Evolutionary conservation across 192 early-diverging fungal genomes (phyloP), one percentile per base, ranked within the genome.

Genomic region (Rhizoclosmatium sp.): DNA sequence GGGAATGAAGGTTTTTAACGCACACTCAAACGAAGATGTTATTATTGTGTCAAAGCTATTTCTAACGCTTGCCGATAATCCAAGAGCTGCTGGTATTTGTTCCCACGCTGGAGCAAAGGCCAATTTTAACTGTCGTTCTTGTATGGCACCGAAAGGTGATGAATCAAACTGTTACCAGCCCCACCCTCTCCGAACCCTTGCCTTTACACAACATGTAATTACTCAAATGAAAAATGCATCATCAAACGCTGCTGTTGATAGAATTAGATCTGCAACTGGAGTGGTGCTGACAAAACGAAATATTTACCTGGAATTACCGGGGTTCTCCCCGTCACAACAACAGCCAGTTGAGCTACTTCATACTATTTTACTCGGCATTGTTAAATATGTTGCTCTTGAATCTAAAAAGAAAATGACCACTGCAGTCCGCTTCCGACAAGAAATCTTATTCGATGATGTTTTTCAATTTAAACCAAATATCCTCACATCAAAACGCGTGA

Each of bases 1-100:
- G 5, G 66, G 66, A 68, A 68, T 68, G 19, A 4, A 14, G 19
- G 66, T 68, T 4, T 47, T 68, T 46, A 47, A 68, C 41, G 31
- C 61, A 4, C 5, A 12, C 21, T 10, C 39, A 4, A 40, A 40
- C 4, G 21, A 62, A 62, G 7, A 62, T 68, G 47, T 68, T 21
- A 3, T 40, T 68, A 42, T 68, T 41, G 47, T 68, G 3, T 68
- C 45, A 68, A 16, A 9, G 5, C 21, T 40, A 42, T 7, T 68
- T 10, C 21, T 64, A 10, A 21, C n/a, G n/a, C 61, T 64, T 4
- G 61, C n/a, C 4, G 61, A 64, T 41, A 64, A 64, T 64, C 61
- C 61, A 4, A 64, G 61, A 21, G 61, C 61, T 21, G 4, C 61
- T 9, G 7, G n/a, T 7, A 41, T 64, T 64, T 64, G 40, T 41